Percentiles rank a stretch among this genome's conserved stretches.
Evolutionary conservation across 257 asterid species (phyloP).

Genomic region (Perilla frutescens): DNA sequence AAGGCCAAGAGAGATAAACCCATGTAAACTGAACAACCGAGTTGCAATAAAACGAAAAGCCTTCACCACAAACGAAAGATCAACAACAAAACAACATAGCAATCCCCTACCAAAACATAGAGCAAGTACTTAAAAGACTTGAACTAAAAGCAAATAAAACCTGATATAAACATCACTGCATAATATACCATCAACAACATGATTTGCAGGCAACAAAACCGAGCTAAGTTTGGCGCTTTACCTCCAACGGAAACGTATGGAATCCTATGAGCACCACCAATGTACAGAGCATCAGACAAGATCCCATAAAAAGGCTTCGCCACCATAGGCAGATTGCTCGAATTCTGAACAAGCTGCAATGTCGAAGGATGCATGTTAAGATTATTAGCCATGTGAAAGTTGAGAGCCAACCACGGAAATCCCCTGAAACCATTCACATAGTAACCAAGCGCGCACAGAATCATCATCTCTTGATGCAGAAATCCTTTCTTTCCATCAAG

Average conservation of each 20-base stretch:
- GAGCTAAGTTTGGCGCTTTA: conserved; percentile 25
- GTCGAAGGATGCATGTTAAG: conserved; percentile 73
- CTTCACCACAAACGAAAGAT: neutral
- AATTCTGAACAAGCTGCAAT: conserved; percentile 80
- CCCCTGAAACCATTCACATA: conserved; percentile 92
- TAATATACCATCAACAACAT: neutral
- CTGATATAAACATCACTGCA: neutral
- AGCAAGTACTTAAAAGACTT: conserved; percentile 2
- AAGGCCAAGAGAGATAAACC: neutral
- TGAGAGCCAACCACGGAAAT: conserved; percentile 89
- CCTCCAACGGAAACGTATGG: conserved; percentile 93
- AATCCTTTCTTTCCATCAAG: conserved; percentile 42
- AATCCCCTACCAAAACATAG: neutral
- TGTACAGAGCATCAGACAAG: conserved; percentile 81
- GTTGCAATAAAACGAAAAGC: neutral
- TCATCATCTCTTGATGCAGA: conserved; percentile 56
- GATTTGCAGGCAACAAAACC: neutral
- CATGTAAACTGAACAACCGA: conserved; percentile 12
- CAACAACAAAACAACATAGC: neutral
- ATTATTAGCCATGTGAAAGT: conserved; percentile 73
- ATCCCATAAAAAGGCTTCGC: conserved; percentile 92
- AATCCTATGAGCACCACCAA: conserved; percentile 79
- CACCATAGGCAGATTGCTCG: conserved; percentile 76
- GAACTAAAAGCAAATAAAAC: conserved; percentile 1
- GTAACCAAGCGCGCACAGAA: conserved; percentile 83